Evolutionary conservation across 768 basidiomycete genomes (phyloP), one percentile per base, ranked within the genome.

Genomic region (Tricholoma terreum): DNA sequence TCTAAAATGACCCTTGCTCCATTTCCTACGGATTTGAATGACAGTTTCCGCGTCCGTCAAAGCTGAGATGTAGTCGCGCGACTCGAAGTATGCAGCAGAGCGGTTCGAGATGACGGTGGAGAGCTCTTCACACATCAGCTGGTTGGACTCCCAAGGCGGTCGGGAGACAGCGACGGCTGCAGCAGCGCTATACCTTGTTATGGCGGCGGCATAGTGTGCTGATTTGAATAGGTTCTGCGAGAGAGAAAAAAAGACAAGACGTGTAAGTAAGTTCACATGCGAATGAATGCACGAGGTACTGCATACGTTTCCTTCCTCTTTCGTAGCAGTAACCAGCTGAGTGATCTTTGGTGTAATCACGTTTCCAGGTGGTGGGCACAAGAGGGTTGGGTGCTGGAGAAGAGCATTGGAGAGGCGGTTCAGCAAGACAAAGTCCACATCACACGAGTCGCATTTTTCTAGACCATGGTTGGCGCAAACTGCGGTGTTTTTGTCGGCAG

Each of bases 1-100:
- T 57, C 97, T 81, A 79, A 97, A 97, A 71, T 98, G 92, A 0
- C 94, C 97, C 68, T 98, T 99, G 65, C 90, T 84, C 95, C 96
- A 98, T 45, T 85, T 86, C 55, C 86, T 79, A 66, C 93, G 90
- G 52, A 97, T 75, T 61, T 83, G 73, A 40, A 97, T 87, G 66
- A 98, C 94, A 1, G 87, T 86, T 56, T 98, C 94, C 0, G 97
- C 94, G 67, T 99, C 97, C 24, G 86, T 86, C 7, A 95, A 74
- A 4, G 94, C 89, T 21, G 83, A 81, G 51, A 92, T 78, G 63
- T 77, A 87, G 70, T 95, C 92, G 9, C 83, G 84, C 12, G 83
- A 73, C 60, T 91, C 90, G 56, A 84, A 82, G 72, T 87, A 88
- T 7, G 97, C 89, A 0, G 94, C 92, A 14, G 92, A 92, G 52